These are phyloP conservation scores for Cladosporium sp. DNA, from an alignment of 2,329 filamentous ascomycete species.

Conservation along the genomic window DNA sequence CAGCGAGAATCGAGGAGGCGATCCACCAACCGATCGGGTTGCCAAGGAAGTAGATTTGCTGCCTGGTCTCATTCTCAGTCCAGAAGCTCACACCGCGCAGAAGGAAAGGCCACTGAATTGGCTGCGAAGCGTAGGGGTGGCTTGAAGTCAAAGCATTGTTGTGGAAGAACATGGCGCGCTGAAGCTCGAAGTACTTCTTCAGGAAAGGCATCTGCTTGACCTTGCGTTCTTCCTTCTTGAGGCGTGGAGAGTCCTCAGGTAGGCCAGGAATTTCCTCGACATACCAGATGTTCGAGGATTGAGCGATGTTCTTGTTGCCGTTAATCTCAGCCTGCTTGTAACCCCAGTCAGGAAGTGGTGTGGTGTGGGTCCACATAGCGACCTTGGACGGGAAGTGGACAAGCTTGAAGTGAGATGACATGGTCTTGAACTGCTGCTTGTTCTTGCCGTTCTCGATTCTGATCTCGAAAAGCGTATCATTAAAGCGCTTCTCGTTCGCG, in stretches of 20 bases:
- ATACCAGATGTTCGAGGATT: constrained; percentile 91
- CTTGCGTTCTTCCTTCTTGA: constrained; percentile 72
- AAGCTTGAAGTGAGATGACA: constrained; percentile 92
- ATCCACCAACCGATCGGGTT: constrained; percentile 99
- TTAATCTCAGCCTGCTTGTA: constrained; percentile 99
- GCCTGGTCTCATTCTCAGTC: constrained; percentile 91
- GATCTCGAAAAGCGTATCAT: constrained; percentile 92
- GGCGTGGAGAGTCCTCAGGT: constrained; percentile 67
- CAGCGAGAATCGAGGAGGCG: constrained; percentile 84
- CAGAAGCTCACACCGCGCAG: constrained; percentile 98
- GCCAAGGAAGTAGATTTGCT: constrained; percentile 98
- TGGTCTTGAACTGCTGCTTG: constrained; percentile 81
- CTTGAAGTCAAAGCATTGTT: constrained; percentile 97
- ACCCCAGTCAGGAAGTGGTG: constrained; percentile 93
- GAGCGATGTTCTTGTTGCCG: constrained; percentile 91
- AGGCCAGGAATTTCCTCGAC: constrained; percentile 88
- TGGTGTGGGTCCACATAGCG: constrained; percentile 98
- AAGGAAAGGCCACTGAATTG: constrained; percentile 97
- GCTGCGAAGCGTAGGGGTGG: constrained; percentile 92
- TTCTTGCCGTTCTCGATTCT: constrained; percentile 83
- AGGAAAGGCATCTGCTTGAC: constrained; percentile 86
- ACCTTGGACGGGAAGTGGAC: constrained; percentile 94
- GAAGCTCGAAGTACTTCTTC: constrained; percentile 92
- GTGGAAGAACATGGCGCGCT: constrained; percentile 98
- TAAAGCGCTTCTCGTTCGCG: constrained; percentile 70